Evolutionary conservation across 345 rosid genomes (phyloP), one percentile per base, ranked within the genome.

Genomic region (Nasturtium officinale): DNA sequence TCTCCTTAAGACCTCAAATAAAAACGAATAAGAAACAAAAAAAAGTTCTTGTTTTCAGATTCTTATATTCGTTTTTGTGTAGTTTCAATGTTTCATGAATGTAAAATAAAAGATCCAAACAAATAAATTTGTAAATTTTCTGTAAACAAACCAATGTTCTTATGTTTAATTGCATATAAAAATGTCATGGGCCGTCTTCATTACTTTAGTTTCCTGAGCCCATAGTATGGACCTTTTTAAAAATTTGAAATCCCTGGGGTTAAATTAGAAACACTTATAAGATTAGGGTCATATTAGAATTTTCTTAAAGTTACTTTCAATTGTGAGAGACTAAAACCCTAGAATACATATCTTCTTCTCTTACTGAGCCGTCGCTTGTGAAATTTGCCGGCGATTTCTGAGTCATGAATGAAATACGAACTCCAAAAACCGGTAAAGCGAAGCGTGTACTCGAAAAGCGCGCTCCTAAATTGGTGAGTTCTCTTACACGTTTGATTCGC

Each of bases 381-480:
- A 2, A 67, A 61, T 0, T 69, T 43, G 9, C 55, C 66, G 81
- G 71, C 16, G 52, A 58, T 67, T 59, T 23, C 33, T 30, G 68
- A 69, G 69, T 43, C 72, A 92, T 85, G 96, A 60, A 80, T 85
- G 84, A 80, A 71, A 66, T 87, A 46, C 85, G 82, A 76, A 83
- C 90, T 21, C 87, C 92, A 9, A 79, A 74, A 81, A 86, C 78
- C 0, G 73, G 76, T 23, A 85, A 85, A 78, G 81, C 74, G 37
- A 83, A 60, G 70, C 87, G 98, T 38, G 89, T 68, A 76, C 87
- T 90, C 55, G 89, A 91, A 8, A 87, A 85, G 69, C 87, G 97
- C 6, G 94, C 97, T 56, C 98, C 98, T 1, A 94, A 88, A 78
- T 75, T 83, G 7, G 98, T 90, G 80, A 82, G 83, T 54, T 67